Evolutionary conservation across 2,329 filamentous ascomycete genomes (phyloP), one percentile per base, ranked within the genome.

Genomic region (Colletotrichum plurivorum): DNA sequence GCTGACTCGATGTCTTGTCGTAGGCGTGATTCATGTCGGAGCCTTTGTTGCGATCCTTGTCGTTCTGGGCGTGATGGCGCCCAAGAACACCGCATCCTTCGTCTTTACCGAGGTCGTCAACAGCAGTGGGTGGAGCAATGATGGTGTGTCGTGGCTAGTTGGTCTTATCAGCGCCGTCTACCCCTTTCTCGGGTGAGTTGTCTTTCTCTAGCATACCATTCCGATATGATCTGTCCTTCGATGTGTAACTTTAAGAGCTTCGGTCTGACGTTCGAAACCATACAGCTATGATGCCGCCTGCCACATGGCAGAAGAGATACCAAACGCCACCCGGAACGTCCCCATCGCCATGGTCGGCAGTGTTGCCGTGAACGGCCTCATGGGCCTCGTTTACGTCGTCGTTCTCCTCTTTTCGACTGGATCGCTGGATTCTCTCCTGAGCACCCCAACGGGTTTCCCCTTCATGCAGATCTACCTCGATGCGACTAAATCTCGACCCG

Each of bases 331-430:
- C 13, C 74, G 76, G 0, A 78, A 78, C 16, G 77, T 79, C 0
- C 78, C 78, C 0, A 52, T 78, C 6, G 78, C 78, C 9, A 79
- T 79, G 77, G 71, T 80, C 0, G 76, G 77, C 3, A 77, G 75
- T 18, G 75, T 78, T 1, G 64, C 77, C 0, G 73, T 83, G 22
- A 86, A 86, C 48, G 84, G 83, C 0, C 59, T 86, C 1, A 79
- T 85, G 52, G 84, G 83, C 2, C 75, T 85, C 2, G 75, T 76
- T 2, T 85, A 81, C 64, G 76, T 75, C 25, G 76, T 84, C 55
- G 74, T 84, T 16, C 74, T 86, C 0, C 75, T 85, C 1, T 87
- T 81, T 72, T 81, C 78, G 0, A 77, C 83, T 0, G 82, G 82
- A 1, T 73, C 79, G 18, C 75, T 85, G 0, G 73, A 82, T 1